Percentiles rank a stretch among this genome's conserved stretches.
Conservation (phyloP, 257 asterid species). For the Solanum gracilifrons region DNA sequence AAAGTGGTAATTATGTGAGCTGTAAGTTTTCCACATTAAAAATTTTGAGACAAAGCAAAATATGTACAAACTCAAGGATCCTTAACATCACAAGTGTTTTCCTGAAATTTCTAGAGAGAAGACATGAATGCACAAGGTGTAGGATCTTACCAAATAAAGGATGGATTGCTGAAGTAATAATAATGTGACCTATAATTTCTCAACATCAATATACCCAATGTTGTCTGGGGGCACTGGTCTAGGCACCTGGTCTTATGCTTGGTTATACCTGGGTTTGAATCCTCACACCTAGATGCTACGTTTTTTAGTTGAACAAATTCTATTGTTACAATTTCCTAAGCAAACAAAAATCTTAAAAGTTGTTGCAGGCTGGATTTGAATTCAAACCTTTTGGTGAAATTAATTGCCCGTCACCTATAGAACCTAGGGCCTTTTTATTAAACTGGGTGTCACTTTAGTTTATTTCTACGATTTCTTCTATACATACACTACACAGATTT, state of each 20-base stretch:
- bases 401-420: not conserved
- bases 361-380: not conserved
- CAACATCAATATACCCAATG: not conserved
- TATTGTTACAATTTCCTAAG: not conserved
- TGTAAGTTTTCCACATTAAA: not conserved
- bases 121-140: not conserved
- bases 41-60: not conserved
- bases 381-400: not conserved
- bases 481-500: not conserved
- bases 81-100: not conserved
- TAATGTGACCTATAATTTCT: not conserved
- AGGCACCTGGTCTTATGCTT: not conserved
- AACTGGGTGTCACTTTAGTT: not conserved
- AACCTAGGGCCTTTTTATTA: not conserved
- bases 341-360: not conserved
- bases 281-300: not conserved
- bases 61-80: not conserved
- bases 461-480: not conserved
- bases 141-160: not conserved
- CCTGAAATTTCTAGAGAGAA: not conserved
- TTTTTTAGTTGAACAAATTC: not conserved
- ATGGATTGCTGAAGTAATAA: not conserved
- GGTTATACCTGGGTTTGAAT: not conserved
- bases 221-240: not conserved
- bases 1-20: not conserved